Conservation (phyloP, 116 monocot genomes). For the Posidonia oceanica region DNA sequence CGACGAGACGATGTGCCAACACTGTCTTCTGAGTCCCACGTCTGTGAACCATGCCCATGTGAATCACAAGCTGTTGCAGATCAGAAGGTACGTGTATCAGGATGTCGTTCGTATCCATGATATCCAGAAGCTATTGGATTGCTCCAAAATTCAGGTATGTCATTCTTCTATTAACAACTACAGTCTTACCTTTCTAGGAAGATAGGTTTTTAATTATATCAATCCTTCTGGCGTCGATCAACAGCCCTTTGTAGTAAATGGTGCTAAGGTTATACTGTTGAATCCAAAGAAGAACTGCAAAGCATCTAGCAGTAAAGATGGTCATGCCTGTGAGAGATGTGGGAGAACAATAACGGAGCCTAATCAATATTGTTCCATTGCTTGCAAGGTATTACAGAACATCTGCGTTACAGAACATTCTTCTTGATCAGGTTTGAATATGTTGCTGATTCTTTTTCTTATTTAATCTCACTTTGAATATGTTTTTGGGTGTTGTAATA, state of each 20-base stretch:
- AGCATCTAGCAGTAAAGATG: not conserved
- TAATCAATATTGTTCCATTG: constrained; percentile 41
- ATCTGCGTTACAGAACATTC: not conserved
- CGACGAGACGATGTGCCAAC: constrained; percentile 27
- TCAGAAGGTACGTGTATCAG: constrained; percentile 63
- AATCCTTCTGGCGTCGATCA: not conserved
- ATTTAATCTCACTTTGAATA: not conserved
- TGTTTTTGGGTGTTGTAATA: not conserved
- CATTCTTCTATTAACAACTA: not conserved
- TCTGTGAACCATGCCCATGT: constrained; percentile 3
- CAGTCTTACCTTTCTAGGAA: too few species aligned
- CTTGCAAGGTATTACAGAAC: constrained; percentile 38
- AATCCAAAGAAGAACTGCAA: constrained; percentile 29
- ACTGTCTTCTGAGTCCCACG: constrained; percentile 18
- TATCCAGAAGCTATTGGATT: constrained; percentile 41
- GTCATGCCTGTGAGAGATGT: constrained; percentile 26
- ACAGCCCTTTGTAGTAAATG: constrained; percentile 38
- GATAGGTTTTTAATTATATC: too few species aligned
- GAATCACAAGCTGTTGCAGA: constrained; percentile 37
- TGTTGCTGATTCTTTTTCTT: too few species aligned
- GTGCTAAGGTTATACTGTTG: constrained; percentile 39
- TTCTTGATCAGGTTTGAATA: too few species aligned
- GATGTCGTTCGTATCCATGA: constrained; percentile 40
- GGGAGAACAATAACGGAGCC: constrained; percentile 16
- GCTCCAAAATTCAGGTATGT: constrained; percentile 56